A percentile compares a stretch with the other conserved stretches of the same genome.
phyloP scores from a whole-genome alignment of 2,329 filamentous ascomycete genomes.

The Fusarium buharicum region DNA sequence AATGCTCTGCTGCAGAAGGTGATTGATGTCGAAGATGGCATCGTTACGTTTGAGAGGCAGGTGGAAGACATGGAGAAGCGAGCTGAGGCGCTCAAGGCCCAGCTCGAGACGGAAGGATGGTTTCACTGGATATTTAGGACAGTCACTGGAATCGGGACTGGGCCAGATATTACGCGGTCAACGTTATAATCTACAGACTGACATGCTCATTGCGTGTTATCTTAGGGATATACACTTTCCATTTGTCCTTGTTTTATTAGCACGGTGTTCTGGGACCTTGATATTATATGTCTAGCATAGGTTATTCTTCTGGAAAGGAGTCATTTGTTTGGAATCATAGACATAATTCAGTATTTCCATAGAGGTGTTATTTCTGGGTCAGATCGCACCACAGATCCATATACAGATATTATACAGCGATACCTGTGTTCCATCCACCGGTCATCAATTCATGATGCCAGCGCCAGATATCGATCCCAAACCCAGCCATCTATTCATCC shows the following conservation, averaged over 20 bases:
- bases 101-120: constrained; percentile 73
- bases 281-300: constrained; percentile 12
- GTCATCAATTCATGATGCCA: constrained; percentile 35
- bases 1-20: constrained; percentile 81
- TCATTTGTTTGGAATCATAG: constrained; percentile 15
- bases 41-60: constrained; percentile 81
- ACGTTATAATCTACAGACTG: constrained; percentile 27
- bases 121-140: constrained; percentile 72
- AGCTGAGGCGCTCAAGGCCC: constrained; percentile 69
- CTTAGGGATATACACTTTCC: constrained; percentile 5
- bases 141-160: constrained; percentile 68
- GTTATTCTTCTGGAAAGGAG: not conserved
- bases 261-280: constrained; percentile 32
- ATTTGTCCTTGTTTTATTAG: constrained; percentile 9
- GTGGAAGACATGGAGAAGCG: constrained; percentile 76
- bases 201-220: constrained; percentile 9
- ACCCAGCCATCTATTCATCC: constrained; percentile 29
- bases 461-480: constrained; percentile 31
- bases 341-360: constrained; percentile 26
- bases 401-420: constrained; percentile 44
- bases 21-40: constrained; percentile 85
- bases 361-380: constrained; percentile 34
- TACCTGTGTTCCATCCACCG: constrained; percentile 22
- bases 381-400: constrained; percentile 38
- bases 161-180: constrained; percentile 62